phyloP scores from a whole-genome alignment of 192 early-diverging fungal genomes.

The Coemansia asiatica region DNA sequence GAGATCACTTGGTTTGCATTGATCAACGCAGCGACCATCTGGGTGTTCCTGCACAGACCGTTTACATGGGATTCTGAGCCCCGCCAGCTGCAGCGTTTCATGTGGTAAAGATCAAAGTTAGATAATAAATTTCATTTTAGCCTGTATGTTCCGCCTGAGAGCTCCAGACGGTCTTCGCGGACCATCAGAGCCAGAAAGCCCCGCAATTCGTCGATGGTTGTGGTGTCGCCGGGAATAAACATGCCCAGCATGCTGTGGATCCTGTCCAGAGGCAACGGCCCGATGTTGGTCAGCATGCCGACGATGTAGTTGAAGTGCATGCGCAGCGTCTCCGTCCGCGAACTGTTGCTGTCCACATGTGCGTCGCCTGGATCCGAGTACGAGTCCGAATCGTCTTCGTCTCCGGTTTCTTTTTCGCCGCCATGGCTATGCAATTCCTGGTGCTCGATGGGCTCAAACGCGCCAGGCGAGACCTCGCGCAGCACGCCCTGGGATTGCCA shows the following conservation, averaged over 20 bases:
- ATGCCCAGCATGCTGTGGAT: conserved; percentile 57
- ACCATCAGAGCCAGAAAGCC: conserved; percentile 54
- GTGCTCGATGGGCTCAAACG: conserved; percentile 27
- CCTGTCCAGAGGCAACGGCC: conserved; percentile 56
- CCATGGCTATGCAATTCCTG: background rate
- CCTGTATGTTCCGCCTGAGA: conserved; percentile 47
- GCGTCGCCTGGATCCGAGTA: conserved; percentile 6
- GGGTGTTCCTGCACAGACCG: conserved; percentile 71
- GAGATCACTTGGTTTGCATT: conserved; percentile 56
- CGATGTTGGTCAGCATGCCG: conserved; percentile 61
- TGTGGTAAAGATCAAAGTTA: conserved; percentile 69
- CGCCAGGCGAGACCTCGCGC: conserved; percentile 13
- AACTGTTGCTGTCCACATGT: background rate
- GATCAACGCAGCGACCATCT: conserved; percentile 70
- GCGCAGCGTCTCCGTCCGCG: conserved; percentile 43
- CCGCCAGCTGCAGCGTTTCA: conserved; percentile 76
- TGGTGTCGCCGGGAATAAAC: conserved; percentile 54
- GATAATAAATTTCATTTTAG: background rate
- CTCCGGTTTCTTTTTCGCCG: background rate
- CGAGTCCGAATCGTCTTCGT: background rate
- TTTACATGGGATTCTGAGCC: conserved; percentile 78
- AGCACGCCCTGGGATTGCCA: conserved; percentile 50
- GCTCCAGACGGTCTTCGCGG: conserved; percentile 52
- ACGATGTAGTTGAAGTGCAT: conserved; percentile 57
- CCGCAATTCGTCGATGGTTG: conserved; percentile 40